These are phyloP conservation scores for Colletotrichum cordylinicola DNA, from an alignment of 2,329 filamentous ascomycete species.

Conservation along the genomic window DNA sequence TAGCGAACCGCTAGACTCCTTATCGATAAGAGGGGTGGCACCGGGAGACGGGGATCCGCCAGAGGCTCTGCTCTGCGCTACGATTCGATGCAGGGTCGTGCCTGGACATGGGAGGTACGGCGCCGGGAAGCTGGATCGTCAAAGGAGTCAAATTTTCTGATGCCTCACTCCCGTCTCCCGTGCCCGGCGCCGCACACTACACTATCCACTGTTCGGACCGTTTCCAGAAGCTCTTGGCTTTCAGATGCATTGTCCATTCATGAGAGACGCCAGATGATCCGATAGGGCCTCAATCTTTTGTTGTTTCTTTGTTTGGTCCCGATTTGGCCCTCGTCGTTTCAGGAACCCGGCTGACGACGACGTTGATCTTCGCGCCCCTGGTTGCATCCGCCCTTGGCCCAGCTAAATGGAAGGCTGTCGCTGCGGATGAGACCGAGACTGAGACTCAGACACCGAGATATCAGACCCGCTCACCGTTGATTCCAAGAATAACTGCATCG, in stretches of 20 bases:
- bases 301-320: constrained; percentile 16
- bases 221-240: constrained; percentile 8
- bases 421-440: constrained; percentile 15
- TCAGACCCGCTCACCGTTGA: neutral
- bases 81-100: constrained; percentile 13
- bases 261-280: neutral
- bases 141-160: constrained; percentile 19
- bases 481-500: constrained; percentile 17
- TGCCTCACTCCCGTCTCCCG: constrained; percentile 1
- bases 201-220: constrained; percentile 3
- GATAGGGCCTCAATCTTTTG: neutral
- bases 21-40: constrained; percentile 10
- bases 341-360: neutral
- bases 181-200: neutral
- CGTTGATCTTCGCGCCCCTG: constrained; percentile 8
- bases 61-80: constrained; percentile 5
- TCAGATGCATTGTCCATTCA: neutral
- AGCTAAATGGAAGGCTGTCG: neutral
- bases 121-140: neutral
- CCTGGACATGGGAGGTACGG: neutral
- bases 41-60: neutral
- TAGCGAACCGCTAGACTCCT: neutral
- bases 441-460: constrained; percentile 1
- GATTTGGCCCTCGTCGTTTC: neutral
- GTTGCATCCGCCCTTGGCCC: constrained; percentile 8